phyloP scores from a whole-genome alignment of 208 protist genomes.

The Leishmania guyanensis region DNA sequence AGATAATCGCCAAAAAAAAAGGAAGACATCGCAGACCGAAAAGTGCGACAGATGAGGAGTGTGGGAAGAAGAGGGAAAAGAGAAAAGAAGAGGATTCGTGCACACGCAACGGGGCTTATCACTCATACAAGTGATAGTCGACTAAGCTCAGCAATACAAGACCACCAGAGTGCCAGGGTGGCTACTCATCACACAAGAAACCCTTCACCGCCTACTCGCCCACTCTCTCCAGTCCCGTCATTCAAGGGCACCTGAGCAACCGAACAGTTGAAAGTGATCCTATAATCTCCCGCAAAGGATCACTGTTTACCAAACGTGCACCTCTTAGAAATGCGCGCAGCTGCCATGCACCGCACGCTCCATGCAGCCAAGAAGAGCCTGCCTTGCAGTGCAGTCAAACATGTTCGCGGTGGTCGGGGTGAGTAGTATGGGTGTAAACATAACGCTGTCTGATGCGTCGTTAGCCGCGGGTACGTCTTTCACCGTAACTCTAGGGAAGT shows the following conservation, averaged over 20 bases:
- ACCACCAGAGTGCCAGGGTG: neutral
- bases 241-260: no score
- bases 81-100: neutral
- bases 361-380: slow-evolving; percentile 9
- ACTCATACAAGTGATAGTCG: neutral
- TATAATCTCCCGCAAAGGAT: no score
- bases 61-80: neutral
- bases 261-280: no score
- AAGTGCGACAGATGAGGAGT: neutral
- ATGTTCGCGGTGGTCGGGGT: neutral
- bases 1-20: neutral
- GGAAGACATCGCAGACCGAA: neutral
- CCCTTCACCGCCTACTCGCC: no score
- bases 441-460: neutral
- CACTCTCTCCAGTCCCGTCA: no score
- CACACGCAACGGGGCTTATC: neutral
- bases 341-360: neutral
- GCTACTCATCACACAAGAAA: no score
- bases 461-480: neutral
- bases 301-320: neutral
- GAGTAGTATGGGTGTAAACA: neutral
- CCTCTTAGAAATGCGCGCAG: slow-evolving; percentile 12
- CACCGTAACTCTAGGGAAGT: neutral
- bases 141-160: slow-evolving; percentile 16
- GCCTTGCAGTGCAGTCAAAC: slow-evolving; percentile 16